Conservation (phyloP, 768 basidiomycete species). For the Pilatotrama ljubarskyi region DNA sequence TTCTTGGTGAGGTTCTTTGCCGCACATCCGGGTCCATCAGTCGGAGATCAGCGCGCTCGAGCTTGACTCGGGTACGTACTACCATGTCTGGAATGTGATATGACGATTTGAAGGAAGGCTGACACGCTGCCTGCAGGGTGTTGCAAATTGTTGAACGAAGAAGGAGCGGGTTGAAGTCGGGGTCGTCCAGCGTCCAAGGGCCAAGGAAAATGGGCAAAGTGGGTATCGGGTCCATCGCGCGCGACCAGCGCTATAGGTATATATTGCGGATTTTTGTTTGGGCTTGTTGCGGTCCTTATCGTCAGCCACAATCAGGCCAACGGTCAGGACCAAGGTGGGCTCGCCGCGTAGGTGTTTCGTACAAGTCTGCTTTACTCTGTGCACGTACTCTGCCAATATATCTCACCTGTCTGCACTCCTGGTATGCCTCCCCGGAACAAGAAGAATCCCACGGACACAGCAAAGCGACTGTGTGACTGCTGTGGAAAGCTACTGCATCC, state of each 20-base stretch:
- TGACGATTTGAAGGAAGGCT: neutral
- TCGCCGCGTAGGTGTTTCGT: no score
- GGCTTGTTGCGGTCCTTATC: neutral
- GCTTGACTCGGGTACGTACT: neutral
- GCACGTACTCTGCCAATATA: no score
- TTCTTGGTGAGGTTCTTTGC: neutral
- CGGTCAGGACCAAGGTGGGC: no score
- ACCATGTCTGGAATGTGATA: neutral
- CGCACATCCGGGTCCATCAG: neutral
- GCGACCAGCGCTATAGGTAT: neutral
- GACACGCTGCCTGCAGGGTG: neutral
- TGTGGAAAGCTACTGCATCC: neutral
- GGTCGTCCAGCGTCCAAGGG: neutral
- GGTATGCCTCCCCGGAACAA: neutral
- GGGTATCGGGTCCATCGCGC: neutral
- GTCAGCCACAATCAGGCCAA: neutral
- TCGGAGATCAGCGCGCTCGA: neutral
- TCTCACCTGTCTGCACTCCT: neutral
- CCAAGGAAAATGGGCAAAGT: neutral
- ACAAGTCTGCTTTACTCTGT: no score
- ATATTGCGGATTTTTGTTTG: neutral
- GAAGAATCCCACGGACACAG: neutral
- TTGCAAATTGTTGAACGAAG: no score
- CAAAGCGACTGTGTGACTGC: neutral
- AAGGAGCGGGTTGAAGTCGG: no score